Conservation (phyloP, 2,329 filamentous ascomycete species). For the Colletotrichum sp. region DNA sequence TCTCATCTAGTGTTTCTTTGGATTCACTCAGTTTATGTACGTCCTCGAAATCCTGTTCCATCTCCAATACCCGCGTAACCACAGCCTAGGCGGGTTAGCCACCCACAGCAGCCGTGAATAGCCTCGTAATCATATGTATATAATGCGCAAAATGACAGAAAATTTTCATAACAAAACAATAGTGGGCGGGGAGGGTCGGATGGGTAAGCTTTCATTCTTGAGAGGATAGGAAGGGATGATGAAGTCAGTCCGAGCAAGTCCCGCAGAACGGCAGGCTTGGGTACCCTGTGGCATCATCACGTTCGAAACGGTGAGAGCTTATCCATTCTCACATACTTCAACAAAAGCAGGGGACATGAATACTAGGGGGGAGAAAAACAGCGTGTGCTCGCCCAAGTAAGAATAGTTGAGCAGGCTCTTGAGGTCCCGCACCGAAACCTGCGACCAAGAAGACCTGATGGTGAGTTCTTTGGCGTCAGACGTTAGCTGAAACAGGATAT, state of each 20-base stretch:
- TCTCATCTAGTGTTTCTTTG: neutral
- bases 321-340: neutral
- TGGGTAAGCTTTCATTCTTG: no score
- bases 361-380: fast-evolving
- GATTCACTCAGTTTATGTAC: neutral
- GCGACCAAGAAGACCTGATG: neutral
- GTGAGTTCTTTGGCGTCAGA: neutral
- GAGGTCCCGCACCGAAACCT: neutral
- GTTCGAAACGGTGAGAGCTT: neutral
- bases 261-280: neutral
- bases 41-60: fast-evolving
- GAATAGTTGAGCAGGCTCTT: neutral
- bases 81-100: neutral
- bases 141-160: no score
- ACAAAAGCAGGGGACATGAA: fast-evolving
- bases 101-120: fast-evolving
- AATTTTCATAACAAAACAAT: no score
- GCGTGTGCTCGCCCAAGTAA: neutral
- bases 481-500: no score
- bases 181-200: no score
- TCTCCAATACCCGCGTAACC: neutral
- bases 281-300: neutral
- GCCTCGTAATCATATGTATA: neutral
- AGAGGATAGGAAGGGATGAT: neutral
- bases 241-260: neutral